These are phyloP conservation scores for Aristolochia contorta DNA, from an alignment of 164 flowering plant genomes.

Conservation along the genomic window DNA sequence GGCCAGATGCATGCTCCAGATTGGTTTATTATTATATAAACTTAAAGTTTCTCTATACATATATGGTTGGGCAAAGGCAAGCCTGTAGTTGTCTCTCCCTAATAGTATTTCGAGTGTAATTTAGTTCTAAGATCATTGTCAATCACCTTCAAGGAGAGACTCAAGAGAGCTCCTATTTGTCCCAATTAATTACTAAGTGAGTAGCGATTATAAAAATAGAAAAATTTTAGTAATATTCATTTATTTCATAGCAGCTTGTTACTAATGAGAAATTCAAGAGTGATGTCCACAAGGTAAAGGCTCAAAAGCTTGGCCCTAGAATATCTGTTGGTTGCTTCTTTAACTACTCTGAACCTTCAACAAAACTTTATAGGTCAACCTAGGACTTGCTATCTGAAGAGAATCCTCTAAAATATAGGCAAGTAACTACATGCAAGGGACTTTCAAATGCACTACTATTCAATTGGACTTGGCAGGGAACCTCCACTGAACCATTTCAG, in stretches of 20 bases:
- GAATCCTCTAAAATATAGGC: constrained; percentile 19
- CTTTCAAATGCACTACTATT: neutral
- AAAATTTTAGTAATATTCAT: neutral
- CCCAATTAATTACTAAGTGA: too few species aligned
- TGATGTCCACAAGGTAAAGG: constrained; percentile 21
- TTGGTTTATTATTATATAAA: too few species aligned
- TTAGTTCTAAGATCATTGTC: too few species aligned
- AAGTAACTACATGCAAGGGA: constrained; percentile 8
- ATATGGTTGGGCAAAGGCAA: too few species aligned
- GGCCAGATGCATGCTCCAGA: too few species aligned
- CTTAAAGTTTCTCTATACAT: too few species aligned
- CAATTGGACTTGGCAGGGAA: too few species aligned
- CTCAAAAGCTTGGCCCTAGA: constrained; percentile 17
- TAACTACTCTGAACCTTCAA: neutral
- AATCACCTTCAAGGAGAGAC: too few species aligned
- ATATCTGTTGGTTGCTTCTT: constrained; percentile 25
- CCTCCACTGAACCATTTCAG: too few species aligned
- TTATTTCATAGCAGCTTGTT: constrained; percentile 10
- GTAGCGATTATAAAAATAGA: neutral
- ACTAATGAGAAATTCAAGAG: constrained; percentile 25
- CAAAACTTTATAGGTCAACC: constrained; percentile 21
- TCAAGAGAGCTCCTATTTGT: too few species aligned
- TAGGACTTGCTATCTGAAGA: constrained; percentile 28
- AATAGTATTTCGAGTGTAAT: too few species aligned
- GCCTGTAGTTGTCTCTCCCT: too few species aligned